A percentile compares a stretch with the other conserved stretches of the same genome.
phyloP scores from a whole-genome alignment of 495 filamentous ascomycete species.

The Penicillium desertorum region DNA sequence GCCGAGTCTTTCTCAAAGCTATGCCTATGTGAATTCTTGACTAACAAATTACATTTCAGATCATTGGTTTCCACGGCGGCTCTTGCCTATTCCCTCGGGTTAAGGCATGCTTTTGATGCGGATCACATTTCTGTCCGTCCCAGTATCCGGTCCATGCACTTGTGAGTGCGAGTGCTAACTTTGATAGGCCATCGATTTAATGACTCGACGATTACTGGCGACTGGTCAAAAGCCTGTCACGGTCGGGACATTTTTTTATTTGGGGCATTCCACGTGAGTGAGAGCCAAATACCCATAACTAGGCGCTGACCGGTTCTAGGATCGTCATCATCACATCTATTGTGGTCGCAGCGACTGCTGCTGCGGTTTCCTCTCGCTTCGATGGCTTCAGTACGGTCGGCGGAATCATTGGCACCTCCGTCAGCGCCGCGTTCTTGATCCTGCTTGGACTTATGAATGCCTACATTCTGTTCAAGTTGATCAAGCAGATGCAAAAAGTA shows the following conservation, averaged over 20 bases:
- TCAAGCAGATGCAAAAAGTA: conserved; percentile 62
- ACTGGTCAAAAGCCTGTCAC: conserved; percentile 84
- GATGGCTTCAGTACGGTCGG: conserved; percentile 78
- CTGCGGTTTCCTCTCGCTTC: conserved; percentile 75
- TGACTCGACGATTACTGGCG: conserved; percentile 85
- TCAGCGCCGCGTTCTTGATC: conserved; percentile 78
- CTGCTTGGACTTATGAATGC: conserved; percentile 76
- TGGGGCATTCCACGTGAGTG: conserved; percentile 81
- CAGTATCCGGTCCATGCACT: no score
- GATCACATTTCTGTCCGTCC: conserved; percentile 80
- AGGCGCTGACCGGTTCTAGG: conserved; percentile 30
- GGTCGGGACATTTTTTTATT: conserved; percentile 89
- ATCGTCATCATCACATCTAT: conserved; percentile 90
- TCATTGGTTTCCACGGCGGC: conserved; percentile 76
- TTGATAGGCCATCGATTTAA: conserved; percentile 88
- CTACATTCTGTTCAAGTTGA: conserved; percentile 77
- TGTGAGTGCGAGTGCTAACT: background rate
- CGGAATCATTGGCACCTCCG: conserved; percentile 77
- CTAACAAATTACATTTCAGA: background rate
- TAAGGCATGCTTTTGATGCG: conserved; percentile 91
- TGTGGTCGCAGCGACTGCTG: conserved; percentile 83
- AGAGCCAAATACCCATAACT: no score
- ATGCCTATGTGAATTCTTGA: no score
- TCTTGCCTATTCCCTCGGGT: conserved; percentile 82
- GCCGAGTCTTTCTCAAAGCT: conserved; percentile 13